Evolutionary conservation across 129 eudicot genomes (phyloP), one percentile per base, ranked within the genome.

Genomic region (Saposhnikovia divaricata): DNA sequence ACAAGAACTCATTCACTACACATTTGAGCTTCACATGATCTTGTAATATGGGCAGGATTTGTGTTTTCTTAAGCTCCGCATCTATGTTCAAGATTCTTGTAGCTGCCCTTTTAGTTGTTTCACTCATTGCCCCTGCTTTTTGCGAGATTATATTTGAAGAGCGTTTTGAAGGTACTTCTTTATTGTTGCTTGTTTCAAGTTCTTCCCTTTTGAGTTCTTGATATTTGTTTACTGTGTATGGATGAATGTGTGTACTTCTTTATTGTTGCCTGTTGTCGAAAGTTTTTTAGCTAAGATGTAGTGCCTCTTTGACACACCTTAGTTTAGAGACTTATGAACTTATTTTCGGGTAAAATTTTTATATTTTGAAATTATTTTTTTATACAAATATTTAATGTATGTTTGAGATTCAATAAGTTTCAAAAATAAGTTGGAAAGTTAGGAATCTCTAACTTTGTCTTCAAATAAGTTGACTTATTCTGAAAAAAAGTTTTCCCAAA

Each of bases 111-210:
- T 51, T 90, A 2, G 83, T 89, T n/a, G 3, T 45, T 90, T 9
- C 87, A 80, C 46, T 90, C 68, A 43, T 78, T 72, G 74, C 74
- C 51, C 78, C 79, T 44, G 85, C 89, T 34, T 69, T 82, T 55
- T 83, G 91, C 48, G 98, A 95, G 75, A 86, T 92, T 84, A 88
- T 95, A 45, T 95, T 95, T 72, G 98, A 95, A 80, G 98, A 95
- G 88, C 92, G 93, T 42, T 95, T 95, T 75, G 96, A 80, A 23
- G 98, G 98, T 94, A 87, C 14, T 9, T 7, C 2, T 76, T 55
- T 46, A 45, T 0, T 61, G n/a, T 73, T 21, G 0, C 15, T 73
- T 61, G 15, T 61, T 61, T 61, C 1, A 34, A 48, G 12, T 15
- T 66, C 70, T 63, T 46, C 14, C 44, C 66, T 21, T 55, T 50